Conservation (phyloP, 139 green algal species). For the Zygnema circumcarinatum region DNA sequence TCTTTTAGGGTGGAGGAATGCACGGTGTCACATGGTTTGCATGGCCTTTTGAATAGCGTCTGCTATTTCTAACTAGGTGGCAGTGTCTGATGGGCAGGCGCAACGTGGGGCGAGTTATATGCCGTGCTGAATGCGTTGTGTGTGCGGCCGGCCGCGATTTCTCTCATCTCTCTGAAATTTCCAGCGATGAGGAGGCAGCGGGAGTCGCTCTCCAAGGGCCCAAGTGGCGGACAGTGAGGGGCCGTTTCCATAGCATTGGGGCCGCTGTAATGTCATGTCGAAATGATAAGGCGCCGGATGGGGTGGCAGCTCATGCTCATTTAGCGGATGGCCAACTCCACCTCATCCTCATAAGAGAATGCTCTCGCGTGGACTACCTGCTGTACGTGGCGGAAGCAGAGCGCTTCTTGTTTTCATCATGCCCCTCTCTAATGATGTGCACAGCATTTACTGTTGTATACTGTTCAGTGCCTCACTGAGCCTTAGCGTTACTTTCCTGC, state of each 20-base stretch:
- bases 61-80: too few species aligned
- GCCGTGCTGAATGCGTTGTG: slow-evolving; percentile 20
- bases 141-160: slow-evolving; percentile 30
- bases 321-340: slow-evolving; percentile 53
- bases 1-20: too few species aligned
- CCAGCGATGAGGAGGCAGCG: neutral
- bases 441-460: too few species aligned
- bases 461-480: too few species aligned
- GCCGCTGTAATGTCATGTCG: slow-evolving; percentile 56
- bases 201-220: neutral
- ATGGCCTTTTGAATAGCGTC: too few species aligned
- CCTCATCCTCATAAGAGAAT: slow-evolving; percentile 61
- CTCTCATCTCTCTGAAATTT: neutral
- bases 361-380: slow-evolving; percentile 49
- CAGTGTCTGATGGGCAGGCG: too few species aligned
- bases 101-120: slow-evolving; percentile 1
- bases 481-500: too few species aligned
- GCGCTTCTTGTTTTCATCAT: too few species aligned
- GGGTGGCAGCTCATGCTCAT: slow-evolving; percentile 46
- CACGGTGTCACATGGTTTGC: too few species aligned
- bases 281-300: slow-evolving; percentile 57
- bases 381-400: slow-evolving; percentile 29
- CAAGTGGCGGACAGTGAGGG: slow-evolving; percentile 30
- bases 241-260: slow-evolving; percentile 37
- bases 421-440: too few species aligned